Conservation (phyloP, 176 grass and related monocot species). For the Thalia dealbata region DNA sequence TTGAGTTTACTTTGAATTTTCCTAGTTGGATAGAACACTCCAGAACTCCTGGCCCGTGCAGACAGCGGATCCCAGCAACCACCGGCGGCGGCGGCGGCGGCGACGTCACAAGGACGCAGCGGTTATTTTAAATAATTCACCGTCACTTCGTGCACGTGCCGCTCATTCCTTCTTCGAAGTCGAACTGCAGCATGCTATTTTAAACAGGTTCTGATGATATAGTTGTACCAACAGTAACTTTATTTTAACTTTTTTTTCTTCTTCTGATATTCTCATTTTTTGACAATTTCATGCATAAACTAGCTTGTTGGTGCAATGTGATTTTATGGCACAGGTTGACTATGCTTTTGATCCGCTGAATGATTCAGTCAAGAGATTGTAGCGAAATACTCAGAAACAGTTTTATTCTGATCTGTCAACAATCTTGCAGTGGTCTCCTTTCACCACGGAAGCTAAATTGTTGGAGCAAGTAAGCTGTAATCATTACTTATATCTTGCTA, state of each 20-base stretch:
- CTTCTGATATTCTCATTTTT: too few species aligned
- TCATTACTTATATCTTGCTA: neutral
- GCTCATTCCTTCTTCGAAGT: too few species aligned
- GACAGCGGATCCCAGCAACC: too few species aligned
- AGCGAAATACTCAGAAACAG: slow-evolving; percentile 64
- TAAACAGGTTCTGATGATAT: slow-evolving; percentile 86
- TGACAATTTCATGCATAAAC: slow-evolving; percentile 2
- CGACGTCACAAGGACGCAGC: too few species aligned
- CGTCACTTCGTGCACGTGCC: too few species aligned
- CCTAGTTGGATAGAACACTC: too few species aligned
- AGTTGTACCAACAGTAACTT: slow-evolving; percentile 82
- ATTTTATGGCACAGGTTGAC: slow-evolving; percentile 55
- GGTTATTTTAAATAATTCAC: too few species aligned
- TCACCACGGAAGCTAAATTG: slow-evolving; percentile 69
- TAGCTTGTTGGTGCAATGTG: neutral
- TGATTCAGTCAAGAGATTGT: slow-evolving; percentile 52
- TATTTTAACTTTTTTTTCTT: neutral
- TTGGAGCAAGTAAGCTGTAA: slow-evolving; percentile 57
- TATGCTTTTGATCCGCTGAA: slow-evolving; percentile 52
- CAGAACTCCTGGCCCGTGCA: too few species aligned
- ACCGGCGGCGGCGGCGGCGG: too few species aligned
- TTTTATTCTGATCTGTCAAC: slow-evolving; percentile 79
- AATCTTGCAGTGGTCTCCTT: slow-evolving; percentile 90
- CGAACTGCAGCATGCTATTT: neutral
- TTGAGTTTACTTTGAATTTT: too few species aligned